Base-by-base conservation (phyloP, 2,329 filamentous ascomycete species). In the Colletotrichum abscissum region DNA sequence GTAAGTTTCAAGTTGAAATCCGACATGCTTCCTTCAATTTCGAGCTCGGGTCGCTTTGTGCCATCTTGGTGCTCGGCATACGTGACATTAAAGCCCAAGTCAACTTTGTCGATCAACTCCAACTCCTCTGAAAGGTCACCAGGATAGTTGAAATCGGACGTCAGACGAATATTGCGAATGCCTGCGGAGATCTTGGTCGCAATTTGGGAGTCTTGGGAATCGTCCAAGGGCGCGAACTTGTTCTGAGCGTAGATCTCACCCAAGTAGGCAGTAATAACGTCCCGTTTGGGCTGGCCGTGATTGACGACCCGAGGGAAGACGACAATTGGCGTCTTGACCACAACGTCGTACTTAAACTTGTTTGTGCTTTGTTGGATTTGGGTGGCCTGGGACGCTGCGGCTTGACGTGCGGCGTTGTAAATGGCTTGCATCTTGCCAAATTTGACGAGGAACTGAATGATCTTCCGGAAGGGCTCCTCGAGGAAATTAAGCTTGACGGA, bases 371-470 rank as follows among this genome's bases (percentile, higher is more conserved):
- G 93, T 79, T 98, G 97, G 6, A 99, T 90, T 79, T 98, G 95
- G 72, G 91, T 97, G 11, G 97, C 97, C 81, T 98, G 95, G 74
- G 94, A 96, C 52, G 97, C 94, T 3, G 97, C 97, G 52, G 96
- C 97, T 82, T 98, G 95, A 42, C 97, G 91, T 14, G 97, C 97
- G 55, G 97, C 96, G 80, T 99, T 99, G 86, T 98, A 99, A 66
- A 99, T 93, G 26, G 97, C 96, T 83, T 99, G 97, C 97, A 99
- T 99, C 84, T 97, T 98, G 74, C 97, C 97, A 81, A 99, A 99
- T 79, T 99, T 99, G 81, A 99, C 95, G 56, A 97, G 87, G 82
- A 99, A 99, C 77, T 97, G 94, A 82, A 99, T 94, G 76, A 99
- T 98, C 84, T 98, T 98, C 65, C 97, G 92, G 86, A 98, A 98